Conservation (phyloP, 1,139 yeast genomes). For the Keqinozyma sinolaborantium region DNA sequence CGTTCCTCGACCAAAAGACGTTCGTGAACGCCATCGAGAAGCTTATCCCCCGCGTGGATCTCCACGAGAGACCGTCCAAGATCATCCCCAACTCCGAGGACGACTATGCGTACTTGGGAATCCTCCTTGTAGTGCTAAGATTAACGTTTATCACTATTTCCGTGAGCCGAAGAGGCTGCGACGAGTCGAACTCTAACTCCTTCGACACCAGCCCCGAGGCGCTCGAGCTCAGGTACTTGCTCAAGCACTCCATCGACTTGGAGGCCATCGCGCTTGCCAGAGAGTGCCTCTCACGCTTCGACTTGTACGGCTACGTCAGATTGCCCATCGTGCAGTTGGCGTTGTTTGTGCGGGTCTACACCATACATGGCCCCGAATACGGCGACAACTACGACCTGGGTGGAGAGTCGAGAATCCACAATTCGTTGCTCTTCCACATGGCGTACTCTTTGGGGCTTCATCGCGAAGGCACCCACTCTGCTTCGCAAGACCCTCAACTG, state of each 20-base stretch:
- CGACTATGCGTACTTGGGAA: slow-evolving; percentile 30
- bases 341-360: slow-evolving; percentile 31
- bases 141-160: slow-evolving; percentile 26
- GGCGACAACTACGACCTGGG: slow-evolving; percentile 45
- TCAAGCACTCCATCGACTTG: slow-evolving; percentile 13
- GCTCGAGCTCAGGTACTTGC: slow-evolving; percentile 3
- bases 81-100: slow-evolving; percentile 16
- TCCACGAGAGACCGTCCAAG: slow-evolving; percentile 17
- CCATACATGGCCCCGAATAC: slow-evolving; percentile 43
- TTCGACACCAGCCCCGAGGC: slow-evolving; percentile 19
- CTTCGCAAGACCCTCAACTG: slow-evolving; percentile 1
- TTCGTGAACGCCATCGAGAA: slow-evolving; percentile 15
- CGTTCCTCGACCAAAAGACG: slow-evolving; percentile 40
- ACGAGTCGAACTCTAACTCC: slow-evolving; percentile 18
- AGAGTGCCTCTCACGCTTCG: slow-evolving; percentile 34
- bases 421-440: slow-evolving; percentile 38
- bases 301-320: slow-evolving; percentile 33
- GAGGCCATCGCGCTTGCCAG: slow-evolving; percentile 27
- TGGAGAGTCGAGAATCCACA: slow-evolving; percentile 41
- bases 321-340: slow-evolving; percentile 20
- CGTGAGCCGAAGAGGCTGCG: slow-evolving; percentile 20
- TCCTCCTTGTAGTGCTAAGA: slow-evolving; percentile 22
- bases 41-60: slow-evolving; percentile 19
- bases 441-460: slow-evolving; percentile 45
- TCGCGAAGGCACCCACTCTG: slow-evolving; percentile 20